Conservation (phyloP, 1,139 yeast genomes). For the Saccharomycopsis crataegensis region DNA sequence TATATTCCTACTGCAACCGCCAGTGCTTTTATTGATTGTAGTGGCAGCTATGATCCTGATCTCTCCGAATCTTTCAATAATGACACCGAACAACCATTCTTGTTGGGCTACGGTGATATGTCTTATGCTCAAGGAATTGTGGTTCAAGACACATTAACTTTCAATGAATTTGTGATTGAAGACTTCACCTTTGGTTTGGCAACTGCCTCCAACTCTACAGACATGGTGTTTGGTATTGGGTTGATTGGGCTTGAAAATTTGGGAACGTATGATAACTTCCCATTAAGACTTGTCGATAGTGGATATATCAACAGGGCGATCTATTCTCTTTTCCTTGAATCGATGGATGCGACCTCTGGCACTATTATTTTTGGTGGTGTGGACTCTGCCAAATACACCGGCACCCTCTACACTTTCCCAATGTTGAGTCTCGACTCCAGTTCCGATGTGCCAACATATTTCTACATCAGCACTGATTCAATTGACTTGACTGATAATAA, state of each 20-base stretch:
- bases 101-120: constrained; percentile 55
- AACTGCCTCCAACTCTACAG: constrained; percentile 40
- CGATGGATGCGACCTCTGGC: constrained; percentile 33
- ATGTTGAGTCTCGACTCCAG: constrained; percentile 28
- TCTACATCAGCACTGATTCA: background rate
- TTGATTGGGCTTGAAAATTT: constrained; percentile 39
- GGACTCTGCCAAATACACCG: constrained; percentile 45
- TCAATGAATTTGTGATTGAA: constrained; percentile 38
- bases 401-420: constrained; percentile 41
- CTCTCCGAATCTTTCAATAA: constrained; percentile 36
- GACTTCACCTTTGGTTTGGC: constrained; percentile 54
- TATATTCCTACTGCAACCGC: background rate
- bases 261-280: constrained; percentile 47
- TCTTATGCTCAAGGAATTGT: constrained; percentile 56
- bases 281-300: constrained; percentile 42
- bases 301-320: constrained; percentile 46
- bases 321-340: constrained; percentile 47
- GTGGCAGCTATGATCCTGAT: constrained; percentile 38
- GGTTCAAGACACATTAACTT: constrained; percentile 47
- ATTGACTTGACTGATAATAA: background rate
- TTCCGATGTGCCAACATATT: background rate
- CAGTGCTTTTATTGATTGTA: constrained; percentile 29
- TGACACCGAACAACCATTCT: constrained; percentile 37
- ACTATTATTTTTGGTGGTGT: constrained; percentile 51
- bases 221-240: constrained; percentile 60